Evolutionary conservation across 805 yeast species (phyloP), one percentile per base, ranked within the genome.

Genomic region (Schizosaccharomyces octosporus): DNA sequence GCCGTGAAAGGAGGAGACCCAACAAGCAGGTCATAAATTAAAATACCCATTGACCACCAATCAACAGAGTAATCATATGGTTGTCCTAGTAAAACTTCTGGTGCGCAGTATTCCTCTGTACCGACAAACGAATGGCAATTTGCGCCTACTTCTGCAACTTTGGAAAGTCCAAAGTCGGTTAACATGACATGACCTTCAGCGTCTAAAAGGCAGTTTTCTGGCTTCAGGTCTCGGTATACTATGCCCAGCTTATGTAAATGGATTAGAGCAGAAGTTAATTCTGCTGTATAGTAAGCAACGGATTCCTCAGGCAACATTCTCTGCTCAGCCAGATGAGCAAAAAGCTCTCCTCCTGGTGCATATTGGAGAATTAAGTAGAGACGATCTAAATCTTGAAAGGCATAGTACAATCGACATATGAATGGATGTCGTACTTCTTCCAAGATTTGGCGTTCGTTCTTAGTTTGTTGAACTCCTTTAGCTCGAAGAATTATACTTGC

Each of bases 1-100:
- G 95, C 96, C 0, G 93, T 84, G 70, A 85, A 87, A 0, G 95
- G 95, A 0, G 96, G 95, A 59, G 82, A 77, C 0, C 95, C 95
- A 0, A 89, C 83, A 60, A 87, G 74, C 78, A 87, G 77, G 69
- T 88, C 95, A 67, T 73, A 85, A 59, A 83, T 73, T 5, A 87
- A 83, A 59, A 95, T 84, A 0, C 95, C 96, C 42, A 88, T 72
- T 0, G 95, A 86, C 87, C 95, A 87, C 85, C 95, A 87, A 70
- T 87, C 96, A 59, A 88, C 93, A 41, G 81, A 77, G 61, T 80
- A 83, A 66, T 84, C 87, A 70, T 87, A 88, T 19, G 81, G 79
- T 66, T 82, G 78, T 27, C 95, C 95, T 63, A 78, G 79, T 32
- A 87, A 73, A 41, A 88, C 83, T 69, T 87, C 96, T 2, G 96